phyloP scores from a whole-genome alignment of 805 yeast species.

The Cyberlindnera bimundalis region DNA sequence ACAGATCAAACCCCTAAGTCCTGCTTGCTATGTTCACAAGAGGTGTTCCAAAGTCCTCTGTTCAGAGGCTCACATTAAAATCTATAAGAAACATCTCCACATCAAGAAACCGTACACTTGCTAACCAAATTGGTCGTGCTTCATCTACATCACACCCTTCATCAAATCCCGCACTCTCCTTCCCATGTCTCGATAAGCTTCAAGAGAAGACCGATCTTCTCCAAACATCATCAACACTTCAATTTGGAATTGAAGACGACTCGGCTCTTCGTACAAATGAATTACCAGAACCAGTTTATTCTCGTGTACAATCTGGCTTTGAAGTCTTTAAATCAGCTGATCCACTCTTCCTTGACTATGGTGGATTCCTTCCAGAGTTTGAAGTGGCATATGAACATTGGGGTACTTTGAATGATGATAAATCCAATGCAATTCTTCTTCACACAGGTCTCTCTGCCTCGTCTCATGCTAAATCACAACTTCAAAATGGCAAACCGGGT shows the following conservation, averaged over 20 bases:
- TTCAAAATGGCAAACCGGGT: constrained; percentile 65
- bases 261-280: constrained; percentile 29
- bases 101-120: constrained; percentile 11
- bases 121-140: constrained; percentile 1
- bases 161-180: constrained; percentile 33
- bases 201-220: constrained; percentile 49
- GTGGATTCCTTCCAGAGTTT: constrained; percentile 69
- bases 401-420: constrained; percentile 67
- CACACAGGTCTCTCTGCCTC: constrained; percentile 94
- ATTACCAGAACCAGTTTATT: constrained; percentile 86
- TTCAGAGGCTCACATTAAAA: neutral
- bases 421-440: constrained; percentile 69
- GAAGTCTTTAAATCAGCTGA: constrained; percentile 48
- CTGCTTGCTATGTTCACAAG: neutral
- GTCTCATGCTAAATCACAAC: constrained; percentile 86
- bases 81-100: constrained; percentile 11
- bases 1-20: too few relatives aligned
- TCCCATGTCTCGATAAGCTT: constrained; percentile 81
- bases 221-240: constrained; percentile 4
- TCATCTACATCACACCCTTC: constrained; percentile 5
- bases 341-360: constrained; percentile 76
- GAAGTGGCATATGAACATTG: constrained; percentile 92
- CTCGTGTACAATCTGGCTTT: constrained; percentile 66
- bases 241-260: constrained; percentile 9
- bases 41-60: neutral